Evolutionary conservation across 441 rosid species (phyloP).

Genomic region (Metrosideros polymorpha): DNA sequence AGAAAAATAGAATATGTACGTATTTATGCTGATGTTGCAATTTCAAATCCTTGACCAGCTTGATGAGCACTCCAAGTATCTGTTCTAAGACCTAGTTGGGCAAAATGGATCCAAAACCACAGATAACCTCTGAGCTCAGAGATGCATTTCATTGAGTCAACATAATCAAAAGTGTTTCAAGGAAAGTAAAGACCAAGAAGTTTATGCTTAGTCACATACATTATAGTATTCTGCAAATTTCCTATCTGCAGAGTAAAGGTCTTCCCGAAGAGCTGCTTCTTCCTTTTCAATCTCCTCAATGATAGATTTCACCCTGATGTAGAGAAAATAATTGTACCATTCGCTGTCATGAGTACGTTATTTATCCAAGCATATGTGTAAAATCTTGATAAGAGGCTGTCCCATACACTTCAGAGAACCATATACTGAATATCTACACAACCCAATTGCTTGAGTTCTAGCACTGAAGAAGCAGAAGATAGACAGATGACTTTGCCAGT

Average conservation of each 20-base stretch:
- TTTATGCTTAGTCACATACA: conserved; percentile 29
- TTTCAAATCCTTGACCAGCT: conserved; percentile 94
- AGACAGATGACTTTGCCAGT: neutral
- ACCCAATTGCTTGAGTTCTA: neutral
- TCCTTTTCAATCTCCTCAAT: conserved; percentile 93
- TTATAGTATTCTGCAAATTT: conserved; percentile 89
- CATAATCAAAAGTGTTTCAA: neutral
- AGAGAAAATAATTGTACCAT: neutral
- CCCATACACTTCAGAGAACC: neutral
- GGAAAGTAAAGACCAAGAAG: neutral
- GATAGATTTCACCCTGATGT: conserved; percentile 69
- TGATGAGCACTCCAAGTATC: conserved; percentile 88
- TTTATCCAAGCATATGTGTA: neutral
- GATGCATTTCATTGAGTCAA: neutral
- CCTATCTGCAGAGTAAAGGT: conserved; percentile 88
- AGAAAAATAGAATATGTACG: conserved; percentile 28
- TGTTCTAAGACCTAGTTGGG: conserved; percentile 71
- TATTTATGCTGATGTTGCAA: conserved; percentile 89
- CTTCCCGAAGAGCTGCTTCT: conserved; percentile 79
- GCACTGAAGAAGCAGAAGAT: neutral
- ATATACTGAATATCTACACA: neutral
- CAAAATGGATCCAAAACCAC: neutral
- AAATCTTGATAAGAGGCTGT: neutral
- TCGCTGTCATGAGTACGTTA: neutral
- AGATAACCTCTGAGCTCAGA: neutral